phyloP scores from a whole-genome alignment of 1,284 basidiomycete genomes.

The Moesziomyces aphidis region DNA sequence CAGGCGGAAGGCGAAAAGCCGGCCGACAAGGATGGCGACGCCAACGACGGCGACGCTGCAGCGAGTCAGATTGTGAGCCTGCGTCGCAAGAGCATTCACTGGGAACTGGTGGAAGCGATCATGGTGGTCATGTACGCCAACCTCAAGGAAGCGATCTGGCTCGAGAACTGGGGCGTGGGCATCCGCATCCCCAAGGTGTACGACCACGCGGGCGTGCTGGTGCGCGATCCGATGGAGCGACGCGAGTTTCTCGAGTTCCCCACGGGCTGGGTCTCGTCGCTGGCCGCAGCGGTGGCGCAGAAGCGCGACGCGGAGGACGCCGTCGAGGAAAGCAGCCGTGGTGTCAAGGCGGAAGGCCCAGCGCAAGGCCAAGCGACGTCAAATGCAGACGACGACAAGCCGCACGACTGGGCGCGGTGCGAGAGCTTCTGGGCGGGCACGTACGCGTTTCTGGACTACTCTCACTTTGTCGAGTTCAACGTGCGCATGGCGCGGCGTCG shows the following conservation, averaged over 20 bases:
- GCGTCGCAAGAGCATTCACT: constrained; percentile 45
- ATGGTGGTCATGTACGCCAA: constrained; percentile 58
- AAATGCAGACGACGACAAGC: constrained; percentile 32
- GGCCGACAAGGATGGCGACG: neutral
- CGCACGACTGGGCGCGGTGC: constrained; percentile 54
- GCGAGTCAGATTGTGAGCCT: constrained; percentile 8
- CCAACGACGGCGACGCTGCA: neutral
- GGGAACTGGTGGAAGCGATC: constrained; percentile 53
- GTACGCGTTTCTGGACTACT: constrained; percentile 50
- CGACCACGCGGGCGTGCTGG: constrained; percentile 16
- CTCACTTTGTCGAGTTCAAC: constrained; percentile 48
- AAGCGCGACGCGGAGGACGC: no score
- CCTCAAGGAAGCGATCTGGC: constrained; percentile 47
- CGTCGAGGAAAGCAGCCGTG: neutral
- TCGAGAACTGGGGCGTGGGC: constrained; percentile 51
- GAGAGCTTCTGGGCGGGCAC: constrained; percentile 52
- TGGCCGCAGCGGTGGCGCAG: constrained; percentile 9
- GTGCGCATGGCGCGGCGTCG: constrained; percentile 28
- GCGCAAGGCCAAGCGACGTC: neutral
- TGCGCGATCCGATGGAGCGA: constrained; percentile 36
- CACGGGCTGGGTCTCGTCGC: constrained; percentile 35
- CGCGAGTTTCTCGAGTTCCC: constrained; percentile 37
- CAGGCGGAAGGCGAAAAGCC: neutral
- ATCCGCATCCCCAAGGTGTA: constrained; percentile 46
- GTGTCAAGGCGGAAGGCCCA: no score